Evolutionary conservation across 306 rosid species (phyloP).

Genomic region (Comarum palustre): DNA sequence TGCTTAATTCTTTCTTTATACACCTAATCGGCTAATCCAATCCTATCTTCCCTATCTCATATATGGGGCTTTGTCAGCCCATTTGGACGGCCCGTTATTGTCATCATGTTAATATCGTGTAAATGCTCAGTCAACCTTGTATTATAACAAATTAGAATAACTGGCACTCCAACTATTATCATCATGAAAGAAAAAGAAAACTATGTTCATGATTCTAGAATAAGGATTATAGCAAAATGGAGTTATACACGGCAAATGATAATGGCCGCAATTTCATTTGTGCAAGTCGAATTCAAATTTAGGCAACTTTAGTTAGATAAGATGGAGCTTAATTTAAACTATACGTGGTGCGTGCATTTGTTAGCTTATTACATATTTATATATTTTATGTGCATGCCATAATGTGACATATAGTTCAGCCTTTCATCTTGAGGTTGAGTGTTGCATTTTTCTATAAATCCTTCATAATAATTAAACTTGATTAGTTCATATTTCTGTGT

Average conservation of each 20-base stretch:
- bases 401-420: not conserved
- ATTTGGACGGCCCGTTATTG: not conserved
- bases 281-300: constrained; percentile 2
- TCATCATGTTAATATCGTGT: constrained; percentile 23
- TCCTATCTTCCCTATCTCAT: constrained; percentile 9
- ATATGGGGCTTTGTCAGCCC: constrained; percentile 33
- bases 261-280: constrained; percentile 7
- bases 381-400: constrained; percentile 14
- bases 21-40: constrained; percentile 50
- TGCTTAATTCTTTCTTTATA: constrained; percentile 19
- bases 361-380: not conserved
- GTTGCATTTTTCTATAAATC: not conserved
- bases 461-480: not conserved
- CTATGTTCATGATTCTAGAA: not conserved
- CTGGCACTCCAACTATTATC: constrained; percentile 5
- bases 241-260: not conserved
- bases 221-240: not conserved
- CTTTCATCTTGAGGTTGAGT: not conserved
- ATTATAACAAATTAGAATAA: constrained; percentile 1
- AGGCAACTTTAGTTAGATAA: constrained; percentile 29
- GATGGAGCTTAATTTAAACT: constrained; percentile 29
- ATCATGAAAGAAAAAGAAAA: not conserved
- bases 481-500: not conserved
- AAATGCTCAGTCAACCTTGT: constrained; percentile 28
- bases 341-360: not conserved